Evolutionary conservation across 352 stramenopile genomes (phyloP).

Genomic region (Phytopythium mirpurense): DNA sequence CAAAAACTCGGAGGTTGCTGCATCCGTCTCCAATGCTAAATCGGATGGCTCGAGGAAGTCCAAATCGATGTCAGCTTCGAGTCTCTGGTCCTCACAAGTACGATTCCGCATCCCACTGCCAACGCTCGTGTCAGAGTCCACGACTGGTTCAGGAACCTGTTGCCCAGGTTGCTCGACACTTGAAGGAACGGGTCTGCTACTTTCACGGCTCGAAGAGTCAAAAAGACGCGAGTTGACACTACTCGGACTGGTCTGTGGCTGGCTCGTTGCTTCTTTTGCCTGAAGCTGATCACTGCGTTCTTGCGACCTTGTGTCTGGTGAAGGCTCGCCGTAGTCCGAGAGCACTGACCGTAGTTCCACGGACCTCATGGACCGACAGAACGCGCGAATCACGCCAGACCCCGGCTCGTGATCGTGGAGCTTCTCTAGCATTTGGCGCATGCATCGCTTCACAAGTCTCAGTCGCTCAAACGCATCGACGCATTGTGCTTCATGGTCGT

Average conservation of each 20-base stretch:
- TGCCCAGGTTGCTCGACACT: too few relatives aligned
- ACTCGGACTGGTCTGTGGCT: neutral
- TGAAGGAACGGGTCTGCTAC: neutral
- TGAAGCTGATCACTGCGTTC: neutral
- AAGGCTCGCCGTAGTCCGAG: neutral
- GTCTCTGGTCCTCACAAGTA: neutral
- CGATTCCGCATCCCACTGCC: neutral
- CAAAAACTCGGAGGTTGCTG: neutral
- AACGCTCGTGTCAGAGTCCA: neutral
- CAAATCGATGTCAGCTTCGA: constrained; percentile 14
- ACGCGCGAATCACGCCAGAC: constrained; percentile 41
- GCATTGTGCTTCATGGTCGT: constrained; percentile 27
- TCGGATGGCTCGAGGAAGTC: constrained; percentile 21
- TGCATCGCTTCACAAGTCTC: constrained; percentile 45
- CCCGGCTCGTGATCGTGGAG: constrained; percentile 40
- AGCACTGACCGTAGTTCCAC: constrained; percentile 21
- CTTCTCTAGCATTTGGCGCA: constrained; percentile 52
- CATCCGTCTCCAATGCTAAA: constrained; percentile 9
- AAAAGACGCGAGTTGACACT: constrained; percentile 2
- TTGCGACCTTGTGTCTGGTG: neutral
- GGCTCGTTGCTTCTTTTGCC: neutral
- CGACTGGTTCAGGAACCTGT: neutral
- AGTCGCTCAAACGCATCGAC: constrained; percentile 42
- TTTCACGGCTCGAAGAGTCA: neutral
- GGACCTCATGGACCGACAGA: constrained; percentile 36